Evolutionary conservation across 169 alveolate genomes (phyloP), one percentile per base, ranked within the genome.

Genomic region (Plasmodium malariae): DNA sequence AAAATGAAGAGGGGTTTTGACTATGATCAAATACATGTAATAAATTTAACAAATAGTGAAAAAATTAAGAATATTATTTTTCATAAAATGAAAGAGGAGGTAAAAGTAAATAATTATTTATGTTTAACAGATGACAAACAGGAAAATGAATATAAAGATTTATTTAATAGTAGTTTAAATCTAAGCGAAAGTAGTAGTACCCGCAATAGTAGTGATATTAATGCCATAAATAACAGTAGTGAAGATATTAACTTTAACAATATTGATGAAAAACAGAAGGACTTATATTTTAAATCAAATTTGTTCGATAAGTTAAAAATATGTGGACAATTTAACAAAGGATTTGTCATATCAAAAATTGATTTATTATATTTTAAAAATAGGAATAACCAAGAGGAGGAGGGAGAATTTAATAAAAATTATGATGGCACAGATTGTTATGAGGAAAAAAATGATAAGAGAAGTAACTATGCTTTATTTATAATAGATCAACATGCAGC

Each of bases 401-500:
- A 43, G 60, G 83, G 28, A 67, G 32, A 11, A 17, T 11, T 7
- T 67, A 65, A 32, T 5, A 3, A 57, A 2, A 34, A 11, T 11
- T 19, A 30, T 28, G 3, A 34, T 4, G 73, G 43, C 14, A 74
- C 21, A 6, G 32, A 21, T 28, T 60, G 74, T 12, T 37, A 68
- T 7, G 69, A 24, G 28, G 36, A 55, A 21, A 17, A 74, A n/a
- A 63, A 49, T 45, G 26, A 69, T 43, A 43, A 74, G 19, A 74
- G 83, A 37, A 73, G 70, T 17, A 68, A 91, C 73, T 94, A 92
- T 68, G 94, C 98, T 32, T 69, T 98, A 68, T 98, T 97, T 91
- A 97, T 99, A 0, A 94, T 99, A 34, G 99, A 99, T 92, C 99
- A 98, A 88, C 99, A 99, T 93, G 99, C 99, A 0, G 97, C 99